Evolutionary conservation across 768 basidiomycete genomes (phyloP), one percentile per base, ranked within the genome.

Genomic region (Macrolepiota dolichaula): DNA sequence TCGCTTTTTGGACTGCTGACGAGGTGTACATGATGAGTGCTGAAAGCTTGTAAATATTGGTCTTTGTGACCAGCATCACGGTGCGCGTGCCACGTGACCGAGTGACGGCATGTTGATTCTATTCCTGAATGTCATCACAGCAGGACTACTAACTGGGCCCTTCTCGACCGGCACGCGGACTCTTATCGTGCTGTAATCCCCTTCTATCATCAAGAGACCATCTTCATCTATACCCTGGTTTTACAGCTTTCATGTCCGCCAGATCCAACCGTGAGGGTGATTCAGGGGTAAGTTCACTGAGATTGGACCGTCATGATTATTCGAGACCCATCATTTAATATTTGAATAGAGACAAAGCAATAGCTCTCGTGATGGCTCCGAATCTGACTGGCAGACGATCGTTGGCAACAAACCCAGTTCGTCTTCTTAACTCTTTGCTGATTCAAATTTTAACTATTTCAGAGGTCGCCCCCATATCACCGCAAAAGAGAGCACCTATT

Each of bases 1-100:
- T 84, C 64, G 91, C 89, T 61, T 90, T 86, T 72, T 91, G 91
- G 51, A 83, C 85, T 27, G 83, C 82, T 36, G 88, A 85, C 13
- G 86, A 82, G 36, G 82, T 77, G 75, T 89, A 91, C 82, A 85
- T 83, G 65, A 69, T 68, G 59, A 64, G 51, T 53, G 60, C 25
- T 27, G 64, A 32, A 51, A 35, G 12, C 22, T 24, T 7, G 59
- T 37, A 59, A 59, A 63, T n/a, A n/a, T 62, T 40, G 57, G 40
- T 32, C n/a, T 25, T 36, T 55, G 55, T 51, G 29, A 47, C 55
- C 25, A 36, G 1, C 4, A 24, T 47, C 59, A 51, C 57, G 57
- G 17, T 27, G 49, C 59, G 52, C 59, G 59, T 37, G 2, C 7
- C 59, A 61, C 44, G 59, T 61, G 59, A 27, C 17, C 19, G 12